Base-by-base conservation (phyloP, 257 asterid genomes). In the Solanum etuberosum region DNA sequence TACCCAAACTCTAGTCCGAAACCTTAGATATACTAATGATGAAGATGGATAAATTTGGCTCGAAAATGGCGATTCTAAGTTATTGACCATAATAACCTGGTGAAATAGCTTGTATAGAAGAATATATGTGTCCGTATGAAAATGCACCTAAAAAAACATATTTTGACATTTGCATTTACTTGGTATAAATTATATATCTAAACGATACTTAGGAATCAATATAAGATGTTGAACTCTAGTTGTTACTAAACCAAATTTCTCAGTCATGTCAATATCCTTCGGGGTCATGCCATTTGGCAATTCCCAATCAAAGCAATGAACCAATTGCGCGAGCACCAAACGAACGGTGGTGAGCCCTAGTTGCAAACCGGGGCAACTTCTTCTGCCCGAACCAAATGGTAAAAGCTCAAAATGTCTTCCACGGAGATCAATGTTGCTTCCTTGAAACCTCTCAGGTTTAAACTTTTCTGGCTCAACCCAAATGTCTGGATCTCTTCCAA, bases 301-400 rank as follows among this genome's bases (percentile, higher is more conserved):
- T 34, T 82, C 57, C 89, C 87, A 87, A 70, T 83, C 87, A 87
- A 83, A 87, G 48, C 77, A 87, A 10, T 87, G 89, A 27, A 87
- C 35, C 51, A 87, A 11, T 34, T 83, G 84, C 5, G 87, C 89
- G 0, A 82, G 11, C 83, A 87, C 29, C 43, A 87, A 37, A 7
- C 65, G 65, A 12, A 83, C 84, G 3, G 31, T 2, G 4, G 71
- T 88, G 48, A 88, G 48, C 61, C 85, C 89, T 2, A 88, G 6
- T 7, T 87, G 74, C 77, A 70, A 32, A 87, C 82, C 85, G 1
- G 85, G 89, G 9, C 87, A 84, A 3, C 31, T 54, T 35, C 90
- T 88, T 82, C 89, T 59, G 11, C 89, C 89, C 0, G 90, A 86
- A 1, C 89, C 90, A 77, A 90, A 90, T 7, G 90, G 88, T 18